Percentiles rank a stretch among this genome's conserved stretches.
phyloP scores from a whole-genome alignment of 2,329 filamentous ascomycete genomes.

The Dothideomycetidae sp. region DNA sequence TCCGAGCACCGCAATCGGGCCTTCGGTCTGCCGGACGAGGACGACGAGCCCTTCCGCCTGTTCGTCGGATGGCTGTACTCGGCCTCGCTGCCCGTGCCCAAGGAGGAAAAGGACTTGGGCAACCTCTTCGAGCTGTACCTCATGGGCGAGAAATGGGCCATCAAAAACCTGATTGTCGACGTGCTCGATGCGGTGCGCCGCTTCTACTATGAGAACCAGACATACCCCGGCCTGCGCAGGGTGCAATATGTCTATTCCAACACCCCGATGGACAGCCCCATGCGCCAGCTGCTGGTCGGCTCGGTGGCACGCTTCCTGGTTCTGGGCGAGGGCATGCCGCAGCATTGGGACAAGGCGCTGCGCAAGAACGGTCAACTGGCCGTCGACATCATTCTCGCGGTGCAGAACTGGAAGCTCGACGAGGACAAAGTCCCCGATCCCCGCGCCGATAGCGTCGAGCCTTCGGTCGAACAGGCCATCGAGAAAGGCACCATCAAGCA shows the following conservation, averaged over 20 bases:
- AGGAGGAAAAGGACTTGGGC: conserved; percentile 36
- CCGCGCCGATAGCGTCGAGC: conserved; percentile 29
- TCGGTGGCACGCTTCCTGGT: conserved; percentile 38
- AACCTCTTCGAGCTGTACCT: conserved; percentile 41
- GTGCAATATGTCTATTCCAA: conserved; percentile 41
- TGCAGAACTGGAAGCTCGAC: conserved; percentile 41
- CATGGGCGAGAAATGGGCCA: conserved; percentile 39
- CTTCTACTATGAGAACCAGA: conserved; percentile 39
- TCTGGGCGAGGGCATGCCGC: conserved; percentile 34
- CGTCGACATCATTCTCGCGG: conserved; percentile 39
- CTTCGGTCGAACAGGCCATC: conserved; percentile 22
- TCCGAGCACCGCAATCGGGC: conserved; percentile 24
- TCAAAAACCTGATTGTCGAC: conserved; percentile 32
- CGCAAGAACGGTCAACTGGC: conserved; percentile 41
- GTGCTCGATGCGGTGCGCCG: conserved; percentile 36
- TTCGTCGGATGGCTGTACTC: conserved; percentile 43
- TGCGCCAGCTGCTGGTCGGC: conserved; percentile 36
- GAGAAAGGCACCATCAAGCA: conserved; percentile 24
- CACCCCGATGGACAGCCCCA: conserved; percentile 32
- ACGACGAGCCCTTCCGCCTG: conserved; percentile 36
- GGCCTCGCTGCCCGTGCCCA: conserved; percentile 31
- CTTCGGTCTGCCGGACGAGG: conserved; percentile 39
- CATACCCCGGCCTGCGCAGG: conserved; percentile 37
- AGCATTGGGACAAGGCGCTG: conserved; percentile 41
- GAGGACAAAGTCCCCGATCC: conserved; percentile 36